Percentiles rank a stretch among this genome's conserved stretches.
These are phyloP conservation scores for Claviceps quebecensis DNA, from an alignment of 2,329 filamentous ascomycete species.

Conservation along the genomic window DNA sequence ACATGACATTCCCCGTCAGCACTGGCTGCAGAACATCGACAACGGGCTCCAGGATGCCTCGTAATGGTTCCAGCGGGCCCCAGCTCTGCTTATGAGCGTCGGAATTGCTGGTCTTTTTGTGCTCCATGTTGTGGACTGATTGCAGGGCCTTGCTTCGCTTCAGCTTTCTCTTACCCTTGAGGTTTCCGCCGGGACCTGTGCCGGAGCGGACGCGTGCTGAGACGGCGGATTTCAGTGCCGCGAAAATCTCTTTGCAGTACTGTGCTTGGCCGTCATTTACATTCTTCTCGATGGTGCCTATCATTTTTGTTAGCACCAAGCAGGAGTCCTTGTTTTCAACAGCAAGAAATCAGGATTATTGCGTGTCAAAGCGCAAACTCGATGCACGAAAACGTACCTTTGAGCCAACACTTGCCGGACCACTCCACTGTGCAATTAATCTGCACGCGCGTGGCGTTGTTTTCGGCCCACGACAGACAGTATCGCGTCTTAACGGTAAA, in stretches of 20 bases:
- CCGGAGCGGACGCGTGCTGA: conserved; percentile 44
- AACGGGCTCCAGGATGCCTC: conserved; percentile 54
- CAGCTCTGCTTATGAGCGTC: conserved; percentile 40
- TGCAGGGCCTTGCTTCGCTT: conserved; percentile 35
- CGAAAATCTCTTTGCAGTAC: conserved; percentile 70
- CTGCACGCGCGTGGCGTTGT: conserved; percentile 70
- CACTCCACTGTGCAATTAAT: conserved; percentile 89
- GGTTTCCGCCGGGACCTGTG: conserved; percentile 29
- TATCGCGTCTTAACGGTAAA: conserved; percentile 91
- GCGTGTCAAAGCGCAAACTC: not conserved
- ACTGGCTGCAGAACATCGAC: conserved; percentile 56
- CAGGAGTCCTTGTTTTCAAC: too few species aligned
- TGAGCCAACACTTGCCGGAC: conserved; percentile 96
- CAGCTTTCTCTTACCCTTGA: conserved; percentile 49
- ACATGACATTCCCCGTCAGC: conserved; percentile 62
- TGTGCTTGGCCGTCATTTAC: conserved; percentile 77
- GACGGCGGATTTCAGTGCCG: conserved; percentile 59
- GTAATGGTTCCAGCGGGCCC: conserved; percentile 71
- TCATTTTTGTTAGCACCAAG: conserved; percentile 15
- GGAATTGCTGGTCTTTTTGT: conserved; percentile 26
- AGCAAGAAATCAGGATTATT: too few species aligned
- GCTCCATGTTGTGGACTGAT: conserved; percentile 28
- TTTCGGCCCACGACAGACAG: conserved; percentile 82
- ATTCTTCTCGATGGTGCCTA: conserved; percentile 90
- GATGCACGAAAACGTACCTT: conserved; percentile 44